Evolutionary conservation across 768 basidiomycete species (phyloP), one percentile per base, ranked within the genome.

Genomic region (Hericium alpestre): DNA sequence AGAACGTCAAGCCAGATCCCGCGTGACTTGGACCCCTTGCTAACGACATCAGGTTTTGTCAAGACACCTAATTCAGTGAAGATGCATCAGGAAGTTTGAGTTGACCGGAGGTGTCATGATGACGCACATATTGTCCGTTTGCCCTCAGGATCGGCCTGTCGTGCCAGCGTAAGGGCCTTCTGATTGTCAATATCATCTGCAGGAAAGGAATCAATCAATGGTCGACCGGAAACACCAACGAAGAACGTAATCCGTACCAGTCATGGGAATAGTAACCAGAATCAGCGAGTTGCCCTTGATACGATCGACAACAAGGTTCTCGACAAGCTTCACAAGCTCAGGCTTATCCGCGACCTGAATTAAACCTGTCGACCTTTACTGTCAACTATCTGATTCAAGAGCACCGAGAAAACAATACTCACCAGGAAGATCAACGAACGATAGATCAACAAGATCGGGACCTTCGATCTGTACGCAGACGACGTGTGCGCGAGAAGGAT

Each of bases 141-240:
- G 2, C 82, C 79, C 0, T 70, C 61, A 0, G 74, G 73, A 61
- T 83, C 81, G 38, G 65, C 74, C 38, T 74, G 64, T 2, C 66
- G 66, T 1, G 81, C 81, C 2, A 82, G 71, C 2, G 70, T 68
- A 13, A 75, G 69, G 0, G 82, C 81, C 53, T 75, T 76, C 62
- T 81, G 81, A 61, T 81, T 83, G 60, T 82, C 76, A 52, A 80
- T 76, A 57, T 84, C 82, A 54, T 80, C 82, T 82, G 55, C 7
- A 46, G 20, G n/a, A 22, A 2, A 37, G 32, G 10, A 12, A n/a
- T n/a, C n/a, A 11, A 12, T n/a, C 18, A 38, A n/a, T 41, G 46
- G 4, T 39, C 1, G 37, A 10, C 32, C 10, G 27, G 22, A 22
- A 22, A 39, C n/a, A 25, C 25, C 16, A 2, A 22, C 10, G 20